Evolutionary conservation across 192 early-diverging fungal genomes (phyloP).

Genomic region (Thamnidium elegans): DNA sequence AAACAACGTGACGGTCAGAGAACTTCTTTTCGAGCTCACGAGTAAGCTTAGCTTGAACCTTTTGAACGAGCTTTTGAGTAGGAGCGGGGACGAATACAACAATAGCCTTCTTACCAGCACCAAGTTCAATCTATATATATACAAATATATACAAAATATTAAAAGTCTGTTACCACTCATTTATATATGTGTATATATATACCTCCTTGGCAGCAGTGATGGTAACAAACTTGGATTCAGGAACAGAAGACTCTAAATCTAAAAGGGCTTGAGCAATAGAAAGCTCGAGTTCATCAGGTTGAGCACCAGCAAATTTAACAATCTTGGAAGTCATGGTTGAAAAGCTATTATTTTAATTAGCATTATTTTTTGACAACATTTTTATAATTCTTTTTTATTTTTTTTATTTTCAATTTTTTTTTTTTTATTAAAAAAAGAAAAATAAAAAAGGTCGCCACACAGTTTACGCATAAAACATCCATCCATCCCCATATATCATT

Average conservation of each 20-base stretch:
- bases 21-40: conserved; percentile 99
- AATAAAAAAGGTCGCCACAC: no score
- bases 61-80: conserved; percentile 57
- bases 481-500: conserved; percentile 46
- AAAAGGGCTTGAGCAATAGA: conserved; percentile 93
- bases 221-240: conserved; percentile 88
- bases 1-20: conserved; percentile 97
- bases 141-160: no score
- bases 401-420: no score
- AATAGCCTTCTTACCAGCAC: conserved; percentile 94
- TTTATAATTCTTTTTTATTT: no score
- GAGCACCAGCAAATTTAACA: conserved; percentile 35
- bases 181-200: neutral
- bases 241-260: conserved; percentile 93
- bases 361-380: no score
- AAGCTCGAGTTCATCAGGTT: conserved; percentile 80
- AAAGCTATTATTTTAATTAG: no score
- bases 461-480: no score
- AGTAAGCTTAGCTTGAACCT: conserved; percentile 65
- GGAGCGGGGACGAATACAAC: conserved; percentile 98
- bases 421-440: no score
- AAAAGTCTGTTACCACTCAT: neutral
- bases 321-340: conserved; percentile 29
- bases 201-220: conserved; percentile 95
- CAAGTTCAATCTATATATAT: conserved; percentile 70